Evolutionary conservation across 257 asterid species (phyloP).

Genomic region (Verbena officinalis): DNA sequence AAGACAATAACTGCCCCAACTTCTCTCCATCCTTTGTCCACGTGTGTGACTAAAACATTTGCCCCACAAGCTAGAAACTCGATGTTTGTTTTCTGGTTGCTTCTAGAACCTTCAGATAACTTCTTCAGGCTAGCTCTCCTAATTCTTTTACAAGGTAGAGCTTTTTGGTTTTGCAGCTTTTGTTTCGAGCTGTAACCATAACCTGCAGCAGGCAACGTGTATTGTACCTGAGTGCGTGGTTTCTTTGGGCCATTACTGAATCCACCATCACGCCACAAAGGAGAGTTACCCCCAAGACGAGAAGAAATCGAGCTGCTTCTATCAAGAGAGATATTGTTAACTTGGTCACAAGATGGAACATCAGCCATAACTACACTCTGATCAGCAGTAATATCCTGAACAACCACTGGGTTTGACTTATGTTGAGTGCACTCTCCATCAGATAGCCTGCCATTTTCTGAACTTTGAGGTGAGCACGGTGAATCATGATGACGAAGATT

Average conservation of each 20-base stretch:
- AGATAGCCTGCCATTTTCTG: constrained; percentile 39
- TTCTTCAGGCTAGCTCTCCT: constrained; percentile 89
- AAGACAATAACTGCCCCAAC: constrained; percentile 69
- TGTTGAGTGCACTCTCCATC: constrained; percentile 37
- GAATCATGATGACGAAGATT: constrained; percentile 41
- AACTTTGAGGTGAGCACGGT: constrained; percentile 32
- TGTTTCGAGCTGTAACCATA: constrained; percentile 52
- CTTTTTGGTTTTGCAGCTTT: constrained; percentile 51
- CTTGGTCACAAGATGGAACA: constrained; percentile 63
- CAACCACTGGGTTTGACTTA: constrained; percentile 36
- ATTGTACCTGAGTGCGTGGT: constrained; percentile 92
- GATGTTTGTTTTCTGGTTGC: constrained; percentile 52
- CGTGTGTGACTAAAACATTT: constrained; percentile 72
- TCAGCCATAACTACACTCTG: constrained; percentile 38
- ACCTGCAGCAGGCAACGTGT: constrained; percentile 75
- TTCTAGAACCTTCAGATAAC: constrained; percentile 56
- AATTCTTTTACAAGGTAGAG: constrained; percentile 78
- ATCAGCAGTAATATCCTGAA: constrained; percentile 25
- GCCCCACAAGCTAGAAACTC: constrained; percentile 66
- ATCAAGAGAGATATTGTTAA: too few relatives aligned
- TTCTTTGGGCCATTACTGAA: constrained; percentile 83
- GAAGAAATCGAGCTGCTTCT: constrained; percentile 55
- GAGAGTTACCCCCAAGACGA: constrained; percentile 55
- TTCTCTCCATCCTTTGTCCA: constrained; percentile 95
- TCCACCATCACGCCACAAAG: constrained; percentile 63